A percentile compares a stretch with the other conserved stretches of the same genome.
Evolutionary conservation across 768 basidiomycete species (phyloP).

Genomic region (Strobilomyces echinocephalus): DNA sequence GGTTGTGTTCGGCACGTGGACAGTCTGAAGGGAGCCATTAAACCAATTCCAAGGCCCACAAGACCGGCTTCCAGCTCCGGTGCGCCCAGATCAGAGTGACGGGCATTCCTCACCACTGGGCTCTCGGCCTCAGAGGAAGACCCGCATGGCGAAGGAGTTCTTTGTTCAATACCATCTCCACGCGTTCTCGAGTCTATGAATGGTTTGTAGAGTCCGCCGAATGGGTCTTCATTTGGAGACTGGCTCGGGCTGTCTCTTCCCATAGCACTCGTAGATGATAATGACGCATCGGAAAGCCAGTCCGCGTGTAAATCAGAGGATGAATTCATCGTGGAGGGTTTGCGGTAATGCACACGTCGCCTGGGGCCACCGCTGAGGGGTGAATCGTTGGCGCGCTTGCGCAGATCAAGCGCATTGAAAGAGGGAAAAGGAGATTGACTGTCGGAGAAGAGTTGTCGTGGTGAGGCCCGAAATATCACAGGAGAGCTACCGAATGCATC

Average conservation of each 20-base stretch:
- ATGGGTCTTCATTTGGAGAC: slow-evolving; percentile 41
- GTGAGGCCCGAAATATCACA: slow-evolving; percentile 39
- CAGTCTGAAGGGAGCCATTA: slow-evolving; percentile 53
- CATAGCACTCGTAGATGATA: slow-evolving; percentile 22
- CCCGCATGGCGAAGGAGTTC: slow-evolving; percentile 12
- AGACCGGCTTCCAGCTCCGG: slow-evolving; percentile 32
- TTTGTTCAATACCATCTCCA: slow-evolving; percentile 8
- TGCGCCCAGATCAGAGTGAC: slow-evolving; percentile 16
- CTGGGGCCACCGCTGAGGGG: slow-evolving; percentile 36
- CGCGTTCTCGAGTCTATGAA: slow-evolving; percentile 15
- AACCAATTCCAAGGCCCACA: slow-evolving; percentile 37
- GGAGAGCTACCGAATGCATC: slow-evolving; percentile 32
- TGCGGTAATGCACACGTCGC: slow-evolving; percentile 29
- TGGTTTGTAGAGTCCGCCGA: slow-evolving; percentile 42
- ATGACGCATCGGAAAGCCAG: slow-evolving; percentile 30
- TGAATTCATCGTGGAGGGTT: slow-evolving; percentile 26
- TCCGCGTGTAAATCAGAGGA: slow-evolving; percentile 22
- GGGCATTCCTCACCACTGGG: slow-evolving; percentile 40
- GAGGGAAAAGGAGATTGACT: slow-evolving; percentile 31
- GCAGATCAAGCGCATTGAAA: slow-evolving; percentile 30
- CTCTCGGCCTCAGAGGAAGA: slow-evolving; percentile 41
- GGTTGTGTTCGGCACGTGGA: slow-evolving; percentile 35
- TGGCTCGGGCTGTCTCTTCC: slow-evolving; percentile 23
- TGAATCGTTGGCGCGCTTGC: slow-evolving; percentile 41
- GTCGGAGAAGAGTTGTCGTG: slow-evolving; percentile 38